Evolutionary conservation across 2,329 filamentous ascomycete species (phyloP).

Genomic region (Arthrobotrys megalospora): DNA sequence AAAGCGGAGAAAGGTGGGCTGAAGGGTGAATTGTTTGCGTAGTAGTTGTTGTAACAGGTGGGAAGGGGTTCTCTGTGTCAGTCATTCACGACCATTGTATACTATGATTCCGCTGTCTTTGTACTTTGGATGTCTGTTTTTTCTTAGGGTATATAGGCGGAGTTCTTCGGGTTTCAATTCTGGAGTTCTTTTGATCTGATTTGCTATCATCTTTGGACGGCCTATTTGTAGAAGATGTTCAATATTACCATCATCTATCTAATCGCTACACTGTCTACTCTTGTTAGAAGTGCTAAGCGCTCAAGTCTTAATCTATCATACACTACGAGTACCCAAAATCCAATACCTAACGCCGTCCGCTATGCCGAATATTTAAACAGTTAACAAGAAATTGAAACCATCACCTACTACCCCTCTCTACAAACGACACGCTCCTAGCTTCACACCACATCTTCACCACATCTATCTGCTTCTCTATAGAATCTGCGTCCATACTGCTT

Average conservation of each 20-base stretch:
- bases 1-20: slow-evolving; percentile 43
- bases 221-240: neutral
- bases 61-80: no score
- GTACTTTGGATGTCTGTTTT: neutral
- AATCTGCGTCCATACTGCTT: slow-evolving; percentile 65
- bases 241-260: neutral
- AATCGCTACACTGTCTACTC: neutral
- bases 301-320: slow-evolving; percentile 7
- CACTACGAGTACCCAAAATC: slow-evolving; percentile 1
- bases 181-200: slow-evolving; percentile 1
- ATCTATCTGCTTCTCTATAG: slow-evolving; percentile 68
- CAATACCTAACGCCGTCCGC: slow-evolving; percentile 29
- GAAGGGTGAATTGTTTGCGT: slow-evolving; percentile 49
- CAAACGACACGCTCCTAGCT: slow-evolving; percentile 67
- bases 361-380: slow-evolving; percentile 14
- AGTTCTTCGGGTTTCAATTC: slow-evolving; percentile 33
- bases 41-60: neutral
- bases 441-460: slow-evolving; percentile 69
- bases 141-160: slow-evolving; percentile 14
- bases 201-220: neutral
- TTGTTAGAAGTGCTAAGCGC: neutral
- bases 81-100: slow-evolving; percentile 1
- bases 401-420: slow-evolving; percentile 64
- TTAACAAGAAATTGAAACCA: slow-evolving; percentile 15
- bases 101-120: slow-evolving; percentile 4